Percentiles rank a stretch among this genome's conserved stretches.
These are phyloP conservation scores for Pseudogymnoascus sp. DNA, from an alignment of 2,329 filamentous ascomycete species.

Conservation along the genomic window DNA sequence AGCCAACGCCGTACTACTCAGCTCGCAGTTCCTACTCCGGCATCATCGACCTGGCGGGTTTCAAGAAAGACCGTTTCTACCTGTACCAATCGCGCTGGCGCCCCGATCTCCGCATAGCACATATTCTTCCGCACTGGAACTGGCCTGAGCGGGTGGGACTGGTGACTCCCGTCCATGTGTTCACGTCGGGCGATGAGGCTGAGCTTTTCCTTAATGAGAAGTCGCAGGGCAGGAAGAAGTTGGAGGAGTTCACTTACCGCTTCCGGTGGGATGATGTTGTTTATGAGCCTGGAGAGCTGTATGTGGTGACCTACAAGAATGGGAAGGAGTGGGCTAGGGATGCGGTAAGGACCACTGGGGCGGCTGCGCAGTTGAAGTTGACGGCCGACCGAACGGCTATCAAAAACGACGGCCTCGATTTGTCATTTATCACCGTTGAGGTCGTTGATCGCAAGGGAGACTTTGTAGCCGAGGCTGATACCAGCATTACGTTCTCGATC, in stretches of 20 bases:
- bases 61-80: conserved; percentile 41
- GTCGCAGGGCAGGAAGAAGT: conserved; percentile 35
- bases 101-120: conserved; percentile 38
- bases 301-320: conserved; percentile 27
- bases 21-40: conserved; percentile 47
- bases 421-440: conserved; percentile 38
- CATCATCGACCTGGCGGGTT: conserved; percentile 37
- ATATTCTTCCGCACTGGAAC: conserved; percentile 51
- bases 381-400: conserved; percentile 35
- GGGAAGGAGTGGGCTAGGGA: conserved; percentile 36
- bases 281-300: conserved; percentile 40
- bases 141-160: conserved; percentile 41
- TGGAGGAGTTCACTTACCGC: conserved; percentile 33
- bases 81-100: conserved; percentile 48
- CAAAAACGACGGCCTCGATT: conserved; percentile 35
- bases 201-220: conserved; percentile 46
- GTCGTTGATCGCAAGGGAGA: conserved; percentile 38
- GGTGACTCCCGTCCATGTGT: conserved; percentile 47
- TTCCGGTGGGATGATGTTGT: conserved; percentile 45
- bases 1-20: conserved; percentile 38
- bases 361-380: conserved; percentile 31
- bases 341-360: conserved; percentile 34
- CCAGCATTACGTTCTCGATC: conserved; percentile 37
- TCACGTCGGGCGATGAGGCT: conserved; percentile 42
- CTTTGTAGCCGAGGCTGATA: conserved; percentile 35